Percentiles rank a stretch among this genome's conserved stretches.
Evolutionary conservation across 1,284 basidiomycete species (phyloP).

Genomic region (Pyrrhoderma noxium): DNA sequence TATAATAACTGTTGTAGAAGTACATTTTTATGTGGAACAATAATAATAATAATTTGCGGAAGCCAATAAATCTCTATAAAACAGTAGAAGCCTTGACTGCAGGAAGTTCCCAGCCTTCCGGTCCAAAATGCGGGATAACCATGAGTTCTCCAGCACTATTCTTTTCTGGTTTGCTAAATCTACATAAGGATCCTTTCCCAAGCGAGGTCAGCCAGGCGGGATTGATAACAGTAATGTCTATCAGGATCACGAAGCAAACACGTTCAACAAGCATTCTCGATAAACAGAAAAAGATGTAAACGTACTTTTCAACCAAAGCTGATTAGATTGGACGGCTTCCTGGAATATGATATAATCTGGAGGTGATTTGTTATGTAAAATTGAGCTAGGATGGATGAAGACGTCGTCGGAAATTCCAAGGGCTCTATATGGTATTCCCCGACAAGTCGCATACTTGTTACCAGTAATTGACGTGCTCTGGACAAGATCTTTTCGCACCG

Average conservation of each 20-base stretch:
- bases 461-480: constrained; percentile 52
- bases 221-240: constrained; percentile 82
- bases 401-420: constrained; percentile 82
- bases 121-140: constrained; percentile 78
- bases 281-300: too few species aligned
- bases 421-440: constrained; percentile 80
- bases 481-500: constrained; percentile 82
- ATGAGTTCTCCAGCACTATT: constrained; percentile 57
- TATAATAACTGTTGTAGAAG: not conserved
- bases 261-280: too few species aligned
- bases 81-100: constrained; percentile 45
- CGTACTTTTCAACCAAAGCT: constrained; percentile 77
- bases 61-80: not conserved
- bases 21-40: too few species aligned
- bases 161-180: constrained; percentile 81
- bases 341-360: constrained; percentile 87
- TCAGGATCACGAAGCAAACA: too few species aligned
- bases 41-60: too few species aligned
- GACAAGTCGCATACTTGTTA: constrained; percentile 65
- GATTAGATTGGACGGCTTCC: constrained; percentile 72
- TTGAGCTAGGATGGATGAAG: constrained; percentile 88
- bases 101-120: constrained; percentile 79
- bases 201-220: constrained; percentile 82
- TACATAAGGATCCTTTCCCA: constrained; percentile 74
- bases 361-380: constrained; percentile 63